Evolutionary conservation across 2,329 filamentous ascomycete species (phyloP), one percentile per base, ranked within the genome.

Genomic region (Colletotrichum sp.): DNA sequence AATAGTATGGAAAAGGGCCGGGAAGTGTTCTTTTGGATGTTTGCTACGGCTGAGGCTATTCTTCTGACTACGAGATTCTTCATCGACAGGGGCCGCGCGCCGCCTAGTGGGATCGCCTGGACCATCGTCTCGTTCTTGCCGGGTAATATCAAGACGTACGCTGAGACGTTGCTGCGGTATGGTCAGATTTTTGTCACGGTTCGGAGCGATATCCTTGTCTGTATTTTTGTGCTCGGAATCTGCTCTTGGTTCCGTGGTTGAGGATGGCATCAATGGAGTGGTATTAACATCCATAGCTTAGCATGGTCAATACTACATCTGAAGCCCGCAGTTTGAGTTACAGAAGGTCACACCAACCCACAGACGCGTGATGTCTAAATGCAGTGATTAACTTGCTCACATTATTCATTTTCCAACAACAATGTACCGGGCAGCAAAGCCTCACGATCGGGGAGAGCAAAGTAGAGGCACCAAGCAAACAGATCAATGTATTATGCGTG

Each of bases 1-100:
- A 66, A 80, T 74, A 77, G 82, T 71, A 79, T 86, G 69, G 83
- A 83, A 67, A 81, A 82, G 72, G 81, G 84, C 38, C 82, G 87
- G 55, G 86, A 86, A 61, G 88, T 89, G 77, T 93, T 96, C 84
- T 96, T 96, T 84, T 95, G 93, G 87, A 89, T 94, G n/a, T 97
- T 96, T 82, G 93, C 94, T 8, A 95, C 94, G 1, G 93, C 92
- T 36, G 94, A 97, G 85, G 89, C 95, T 13, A 82, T 95, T 69
- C 86, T 96, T 77, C 91, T 96, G 78, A 93, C 92, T 2, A 92
- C 91, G 34, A 88, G 94, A 28, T 94, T 93, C 82, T 92, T 95
- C 79, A 81, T 95, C 67, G 94, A 95, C 79, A 91, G 91, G 79
- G 90, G 90, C 28, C 83, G 86, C 52, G 82, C 90, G 61, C 90